Evolutionary conservation across 1,139 yeast genomes (phyloP).

Genomic region (Martiniozyma asiatica): DNA sequence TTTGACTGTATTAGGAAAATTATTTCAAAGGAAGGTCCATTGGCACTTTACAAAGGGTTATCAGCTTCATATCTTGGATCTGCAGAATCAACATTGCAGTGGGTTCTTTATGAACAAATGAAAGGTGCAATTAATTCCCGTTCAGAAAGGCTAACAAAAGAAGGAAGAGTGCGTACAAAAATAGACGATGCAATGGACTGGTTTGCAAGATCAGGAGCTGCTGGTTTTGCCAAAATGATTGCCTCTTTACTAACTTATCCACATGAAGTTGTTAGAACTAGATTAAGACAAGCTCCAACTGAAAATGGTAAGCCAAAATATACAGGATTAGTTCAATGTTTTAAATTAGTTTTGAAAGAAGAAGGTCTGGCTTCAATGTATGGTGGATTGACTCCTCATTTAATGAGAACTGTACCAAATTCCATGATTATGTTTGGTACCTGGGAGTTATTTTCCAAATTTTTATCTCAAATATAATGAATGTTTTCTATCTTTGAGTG

Average conservation of each 20-base stretch:
- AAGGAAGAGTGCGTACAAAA: constrained; percentile 38
- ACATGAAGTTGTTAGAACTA: constrained; percentile 92
- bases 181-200: constrained; percentile 70
- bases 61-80: constrained; percentile 94
- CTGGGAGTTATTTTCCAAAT: constrained; percentile 84
- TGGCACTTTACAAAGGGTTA: constrained; percentile 75
- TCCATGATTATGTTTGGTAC: constrained; percentile 98
- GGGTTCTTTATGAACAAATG: constrained; percentile 97
- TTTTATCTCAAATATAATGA: constrained; percentile 35
- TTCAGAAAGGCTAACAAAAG: constrained; percentile 34
- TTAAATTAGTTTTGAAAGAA: constrained; percentile 69
- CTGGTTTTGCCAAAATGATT: constrained; percentile 89
- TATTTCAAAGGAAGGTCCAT: constrained; percentile 62
- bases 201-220: constrained; percentile 96
- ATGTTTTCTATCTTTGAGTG: too few species aligned
- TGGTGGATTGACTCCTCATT: constrained; percentile 95
- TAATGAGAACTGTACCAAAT: constrained; percentile 93
- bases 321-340: constrained; percentile 81
- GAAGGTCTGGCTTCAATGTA: constrained; percentile 92
- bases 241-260: constrained; percentile 94
- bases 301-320: constrained; percentile 76
- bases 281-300: constrained; percentile 87
- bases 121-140: constrained; percentile 54
- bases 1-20: constrained; percentile 73
- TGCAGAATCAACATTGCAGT: constrained; percentile 83